Evolutionary conservation across 148 eudicot species (phyloP), one percentile per base, ranked within the genome.

Genomic region (Talinum fruticosum): DNA sequence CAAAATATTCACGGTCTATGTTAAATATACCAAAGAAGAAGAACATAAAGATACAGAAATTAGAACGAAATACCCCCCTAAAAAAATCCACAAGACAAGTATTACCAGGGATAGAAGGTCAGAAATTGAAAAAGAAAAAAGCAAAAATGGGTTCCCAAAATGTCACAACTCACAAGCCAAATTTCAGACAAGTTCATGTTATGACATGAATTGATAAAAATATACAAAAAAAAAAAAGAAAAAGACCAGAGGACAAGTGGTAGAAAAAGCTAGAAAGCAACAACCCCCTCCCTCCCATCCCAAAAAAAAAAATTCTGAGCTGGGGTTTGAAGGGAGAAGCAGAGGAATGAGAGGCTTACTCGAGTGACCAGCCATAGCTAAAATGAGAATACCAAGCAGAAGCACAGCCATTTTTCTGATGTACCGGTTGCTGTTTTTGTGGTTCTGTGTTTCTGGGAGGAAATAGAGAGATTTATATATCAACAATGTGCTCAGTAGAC

Each of bases 331-430:
- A 10, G 34, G 29, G n/a, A 28, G 79, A 66, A 53, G 62, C 49
- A 30, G 37, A 51, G 36, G 18, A 28, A 75, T 15, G 0, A 29
- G 18, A 53, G 69, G 82, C 86, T 86, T 86, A 88, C 93, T 85
- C 54, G 93, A 83, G 82, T 83, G 78, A 54, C 83, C 81, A 82
- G 84, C 87, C 81, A 84, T 84, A 62, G 88, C 79, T 69, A 90
- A 78, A 73, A 90, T 30, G 28, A 90, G 89, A 28, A 83, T 49
- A 36, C 26, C 75, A 74, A 82, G 21, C 30, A 82, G 51, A 78
- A 82, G 51, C 16, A 73, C 2, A 41, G 41, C 77, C 80, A 78
- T 72, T 65, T 62, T 49, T 6, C 26, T 29, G 28, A 34, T 15
- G 33, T 8, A 15, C 41, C 65, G 38, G 30, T 2, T 57, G 7